phyloP scores from a whole-genome alignment of 2,329 filamentous ascomycete species.

The Annulohypoxylon truncatum region DNA sequence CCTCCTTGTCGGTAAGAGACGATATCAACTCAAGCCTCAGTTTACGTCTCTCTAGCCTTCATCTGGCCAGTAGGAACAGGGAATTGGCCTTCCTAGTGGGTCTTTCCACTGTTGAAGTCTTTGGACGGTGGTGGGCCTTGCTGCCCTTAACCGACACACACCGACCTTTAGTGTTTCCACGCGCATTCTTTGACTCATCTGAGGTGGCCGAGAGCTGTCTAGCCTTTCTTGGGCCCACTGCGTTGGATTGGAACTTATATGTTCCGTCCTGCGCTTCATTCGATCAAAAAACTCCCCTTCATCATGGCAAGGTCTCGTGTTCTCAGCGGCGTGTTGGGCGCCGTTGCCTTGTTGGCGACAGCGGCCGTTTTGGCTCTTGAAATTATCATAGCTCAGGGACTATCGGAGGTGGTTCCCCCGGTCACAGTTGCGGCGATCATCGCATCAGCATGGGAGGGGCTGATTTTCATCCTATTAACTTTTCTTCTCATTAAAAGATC shows the following conservation, averaged over 20 bases:
- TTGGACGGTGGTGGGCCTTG: slow-evolving; percentile 35
- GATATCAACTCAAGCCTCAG: slow-evolving; percentile 6
- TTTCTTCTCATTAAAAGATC: slow-evolving; percentile 51
- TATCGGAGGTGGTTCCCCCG: slow-evolving; percentile 46
- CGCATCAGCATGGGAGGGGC: slow-evolving; percentile 53
- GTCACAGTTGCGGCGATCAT: slow-evolving; percentile 54
- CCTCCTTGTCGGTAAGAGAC: slow-evolving; percentile 18
- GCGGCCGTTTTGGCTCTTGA: slow-evolving; percentile 55
- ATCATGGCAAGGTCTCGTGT: slow-evolving; percentile 52
- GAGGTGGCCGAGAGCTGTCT: background rate
- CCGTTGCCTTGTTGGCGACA: slow-evolving; percentile 54
- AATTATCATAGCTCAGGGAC: slow-evolving; percentile 54
- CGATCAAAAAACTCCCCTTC: slow-evolving; percentile 20
- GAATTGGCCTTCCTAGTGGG: background rate
- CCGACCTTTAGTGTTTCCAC: slow-evolving; percentile 23
- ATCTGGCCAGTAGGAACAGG: background rate
- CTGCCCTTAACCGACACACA: slow-evolving; percentile 40
- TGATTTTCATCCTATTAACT: slow-evolving; percentile 52
- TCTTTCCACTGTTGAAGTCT: slow-evolving; percentile 7
- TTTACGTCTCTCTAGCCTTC: background rate
- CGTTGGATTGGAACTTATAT: slow-evolving; percentile 6
- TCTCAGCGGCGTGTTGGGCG: slow-evolving; percentile 54
- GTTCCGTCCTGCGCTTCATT: slow-evolving; percentile 13
- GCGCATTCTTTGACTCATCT: slow-evolving; percentile 22
- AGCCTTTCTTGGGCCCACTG: background rate